Base-by-base conservation (phyloP, 1,139 yeast species). In the Sugiyamaella novakii region DNA sequence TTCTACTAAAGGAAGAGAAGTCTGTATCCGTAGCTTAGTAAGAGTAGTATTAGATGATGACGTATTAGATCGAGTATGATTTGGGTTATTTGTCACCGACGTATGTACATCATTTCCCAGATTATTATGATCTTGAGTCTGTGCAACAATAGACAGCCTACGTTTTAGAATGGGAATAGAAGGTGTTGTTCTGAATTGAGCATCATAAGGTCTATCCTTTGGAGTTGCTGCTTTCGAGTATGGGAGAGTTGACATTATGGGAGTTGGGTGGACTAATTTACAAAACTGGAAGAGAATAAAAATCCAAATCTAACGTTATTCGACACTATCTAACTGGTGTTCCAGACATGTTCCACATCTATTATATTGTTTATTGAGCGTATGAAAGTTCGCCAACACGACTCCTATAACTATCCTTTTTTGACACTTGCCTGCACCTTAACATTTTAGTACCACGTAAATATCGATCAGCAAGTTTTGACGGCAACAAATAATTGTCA, bases 221-320 rank as follows among this genome's bases (percentile, higher is more conserved):
- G 62, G 62, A 12, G 62, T 58, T 3, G 56, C 47, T 34, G 53
- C 52, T 21, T 54, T 51, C 3, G 59, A 56, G 38, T 55, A 52
- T 15, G 59, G 58, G 12, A 43, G 44, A 17, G 54, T 7, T 38
- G 50, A 14, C 49, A 51, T 47, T 6, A 5, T 30, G 15, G 14
- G 12, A 29, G 19, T n/a, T n/a, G n/a, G n/a, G n/a, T n/a, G n/a
- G n/a, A n/a, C n/a, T n/a, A n/a, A n/a, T n/a, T n/a, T n/a, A n/a
- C n/a, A n/a, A n/a, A n/a, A n/a, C n/a, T n/a, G n/a, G n/a, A n/a
- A n/a, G n/a, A n/a, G n/a, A n/a, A n/a, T n/a, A n/a, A n/a, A n/a
- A n/a, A n/a, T n/a, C n/a, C n/a, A n/a, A n/a, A n/a, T n/a, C n/a
- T n/a, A n/a, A n/a, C n/a, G n/a, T n/a, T n/a, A n/a, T n/a, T n/a